Conservation (phyloP, 2,329 filamentous ascomycete species). For the Stagonosporopsis vannaccii region DNA sequence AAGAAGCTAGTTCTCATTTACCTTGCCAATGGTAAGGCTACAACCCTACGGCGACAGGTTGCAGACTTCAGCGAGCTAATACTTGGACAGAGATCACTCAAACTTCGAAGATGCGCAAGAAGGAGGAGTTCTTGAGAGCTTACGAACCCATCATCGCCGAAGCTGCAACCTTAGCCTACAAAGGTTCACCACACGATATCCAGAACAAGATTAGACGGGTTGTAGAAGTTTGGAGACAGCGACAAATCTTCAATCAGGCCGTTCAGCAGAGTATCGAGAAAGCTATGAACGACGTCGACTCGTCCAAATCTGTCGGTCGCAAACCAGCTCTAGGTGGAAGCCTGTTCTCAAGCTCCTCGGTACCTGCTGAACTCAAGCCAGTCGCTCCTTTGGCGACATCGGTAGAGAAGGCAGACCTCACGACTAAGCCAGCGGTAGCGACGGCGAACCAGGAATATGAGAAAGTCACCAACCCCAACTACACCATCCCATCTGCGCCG, state of each 20-base stretch:
- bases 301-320: constrained; percentile 60
- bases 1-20: constrained; percentile 93
- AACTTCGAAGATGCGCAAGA: constrained; percentile 90
- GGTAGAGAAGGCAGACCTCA: constrained; percentile 74
- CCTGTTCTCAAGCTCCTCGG: constrained; percentile 68
- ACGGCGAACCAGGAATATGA: constrained; percentile 83
- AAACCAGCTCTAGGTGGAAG: constrained; percentile 70
- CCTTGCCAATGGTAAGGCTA: constrained; percentile 83
- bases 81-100: constrained; percentile 80
- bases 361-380: constrained; percentile 79
- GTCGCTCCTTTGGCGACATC: constrained; percentile 78
- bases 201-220: constrained; percentile 88
- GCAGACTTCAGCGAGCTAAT: constrained; percentile 10
- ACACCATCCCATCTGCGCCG: constrained; percentile 77
- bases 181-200: constrained; percentile 80
- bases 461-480: constrained; percentile 77
- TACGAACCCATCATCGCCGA: constrained; percentile 93
- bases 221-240: constrained; percentile 91
- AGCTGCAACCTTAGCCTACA: constrained; percentile 88
- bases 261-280: constrained; percentile 84
- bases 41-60: not conserved
- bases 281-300: constrained; percentile 66
- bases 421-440: constrained; percentile 70
- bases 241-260: constrained; percentile 80
- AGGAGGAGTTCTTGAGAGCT: constrained; percentile 89